A percentile compares a stretch with the other conserved stretches of the same genome.
phyloP scores from a whole-genome alignment of 768 basidiomycete genomes.

The Tulasnella calospora region DNA sequence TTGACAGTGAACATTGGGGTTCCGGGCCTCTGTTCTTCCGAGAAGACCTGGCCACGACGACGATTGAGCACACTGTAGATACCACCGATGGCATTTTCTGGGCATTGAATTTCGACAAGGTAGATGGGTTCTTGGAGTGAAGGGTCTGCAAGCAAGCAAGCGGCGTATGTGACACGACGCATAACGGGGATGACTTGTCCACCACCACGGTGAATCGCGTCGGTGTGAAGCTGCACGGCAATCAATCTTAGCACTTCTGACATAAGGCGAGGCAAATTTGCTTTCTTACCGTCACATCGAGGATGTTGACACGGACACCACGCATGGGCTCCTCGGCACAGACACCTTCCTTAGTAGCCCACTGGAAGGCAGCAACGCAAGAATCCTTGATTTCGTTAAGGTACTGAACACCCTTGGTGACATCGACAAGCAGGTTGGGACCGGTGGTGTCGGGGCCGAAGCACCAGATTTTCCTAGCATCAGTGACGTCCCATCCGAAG shows the following conservation, averaged over 20 bases:
- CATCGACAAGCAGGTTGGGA: slow-evolving; percentile 93
- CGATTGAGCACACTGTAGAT: slow-evolving; percentile 92
- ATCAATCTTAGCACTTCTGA: not conserved
- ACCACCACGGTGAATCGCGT: slow-evolving; percentile 99
- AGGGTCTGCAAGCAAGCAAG: slow-evolving; percentile 85
- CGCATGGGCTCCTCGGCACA: slow-evolving; percentile 98
- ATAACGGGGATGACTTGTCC: slow-evolving; percentile 97
- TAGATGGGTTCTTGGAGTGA: slow-evolving; percentile 95
- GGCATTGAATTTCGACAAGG: slow-evolving; percentile 97
- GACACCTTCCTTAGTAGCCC: slow-evolving; percentile 98
- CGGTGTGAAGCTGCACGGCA: slow-evolving; percentile 75
- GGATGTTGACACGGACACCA: slow-evolving; percentile 90
- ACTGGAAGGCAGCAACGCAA: slow-evolving; percentile 97
- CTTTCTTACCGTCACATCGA: slow-evolving; percentile 73
- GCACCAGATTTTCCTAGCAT: slow-evolving; percentile 99
- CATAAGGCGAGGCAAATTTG: not conserved
- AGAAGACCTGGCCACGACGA: slow-evolving; percentile 97
- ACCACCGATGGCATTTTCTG: slow-evolving; percentile 94
- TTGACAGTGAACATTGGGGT: slow-evolving; percentile 99
- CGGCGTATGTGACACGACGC: slow-evolving; percentile 94
- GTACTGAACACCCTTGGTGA: slow-evolving; percentile 99
- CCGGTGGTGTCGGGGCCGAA: slow-evolving; percentile 99
- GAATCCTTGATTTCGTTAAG: slow-evolving; percentile 99
- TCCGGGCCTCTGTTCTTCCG: slow-evolving; percentile 92
- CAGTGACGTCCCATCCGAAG: slow-evolving; percentile 97